Evolutionary conservation across 179 eudicot species (phyloP), one percentile per base, ranked within the genome.

Genomic region (Beta corolliflora): DNA sequence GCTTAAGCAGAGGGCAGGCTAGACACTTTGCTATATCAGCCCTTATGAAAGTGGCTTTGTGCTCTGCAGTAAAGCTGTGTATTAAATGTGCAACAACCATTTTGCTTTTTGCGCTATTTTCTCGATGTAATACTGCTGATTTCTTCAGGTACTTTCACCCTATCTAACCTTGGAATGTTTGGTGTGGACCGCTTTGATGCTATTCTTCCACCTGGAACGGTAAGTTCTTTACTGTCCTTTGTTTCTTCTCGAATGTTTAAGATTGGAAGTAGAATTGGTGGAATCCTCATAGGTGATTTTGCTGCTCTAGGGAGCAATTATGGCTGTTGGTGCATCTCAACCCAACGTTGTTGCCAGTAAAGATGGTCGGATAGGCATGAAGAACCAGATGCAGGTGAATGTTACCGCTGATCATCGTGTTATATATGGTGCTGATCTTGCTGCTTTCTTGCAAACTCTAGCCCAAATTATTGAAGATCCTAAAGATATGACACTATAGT

Each of bases 141-240:
- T 66, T 69, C 61, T 85, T 75, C 84, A 94, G 98, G 99, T 75
- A 96, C 99, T 79, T 96, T 96, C 86, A 93, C 97, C 76, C 88
- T 96, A 50, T 94, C 99, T 76, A 94, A 96, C 89, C 97, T 96
- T 41, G 99, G 98, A 77, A 93, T 90, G 97, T 94, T 93, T 83
- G 99, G 98, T 36, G 99, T 94, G 63, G 99, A 96, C 83, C 94
- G 95, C 25, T 96, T 96, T 79, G 99, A 96, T 85, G 98, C 99
- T 86, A 96, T 96, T 86, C 93, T 94, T 77, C 99, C 98, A 3
- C 98, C 98, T 72, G 98, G 98, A 86, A 96, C 98, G 83, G 99
- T 96, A 85, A 87, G 99, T 86, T 31, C 50, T 76, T 9, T 23
- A 61, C 29, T 55, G 5, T 67, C n/a, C 44, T 54, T 61, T 48